Evolutionary conservation across 495 filamentous ascomycete species (phyloP).

Genomic region (Penicillium bialowiezense): DNA sequence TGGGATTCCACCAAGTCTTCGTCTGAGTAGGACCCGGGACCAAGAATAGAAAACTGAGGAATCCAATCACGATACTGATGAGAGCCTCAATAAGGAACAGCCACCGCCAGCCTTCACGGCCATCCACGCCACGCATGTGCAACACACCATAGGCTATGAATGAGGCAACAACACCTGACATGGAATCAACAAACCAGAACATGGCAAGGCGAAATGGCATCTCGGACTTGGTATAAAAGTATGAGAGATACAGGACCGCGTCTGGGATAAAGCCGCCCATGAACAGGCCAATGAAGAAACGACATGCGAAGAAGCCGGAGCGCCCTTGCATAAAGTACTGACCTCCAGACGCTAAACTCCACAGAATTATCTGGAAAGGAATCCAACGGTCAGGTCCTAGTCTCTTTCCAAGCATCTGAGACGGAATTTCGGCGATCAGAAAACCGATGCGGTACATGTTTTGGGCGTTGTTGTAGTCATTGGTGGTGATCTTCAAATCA

Average conservation of each 20-base stretch:
- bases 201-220: constrained; percentile 57
- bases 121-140: constrained; percentile 38
- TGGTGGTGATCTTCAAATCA: constrained; percentile 54
- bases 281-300: constrained; percentile 28
- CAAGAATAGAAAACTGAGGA: constrained; percentile 52
- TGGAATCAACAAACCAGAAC: constrained; percentile 61
- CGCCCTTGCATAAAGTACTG: constrained; percentile 29
- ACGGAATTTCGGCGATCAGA: constrained; percentile 59
- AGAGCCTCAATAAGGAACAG: constrained; percentile 54
- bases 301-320: constrained; percentile 27
- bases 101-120: constrained; percentile 36
- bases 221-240: constrained; percentile 65
- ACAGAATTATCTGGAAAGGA: constrained; percentile 28
- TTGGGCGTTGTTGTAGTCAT: constrained; percentile 65
- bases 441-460: constrained; percentile 32
- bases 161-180: constrained; percentile 43
- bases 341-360: constrained; percentile 24
- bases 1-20: constrained; percentile 57
- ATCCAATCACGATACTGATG: constrained; percentile 49
- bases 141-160: constrained; percentile 48
- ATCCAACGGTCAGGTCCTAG: constrained; percentile 58
- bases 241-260: constrained; percentile 60
- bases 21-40: constrained; percentile 54
- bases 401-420: constrained; percentile 50
- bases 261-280: constrained; percentile 30